Conservation (phyloP, 768 basidiomycete genomes). For the Kwoniella sp. region DNA sequence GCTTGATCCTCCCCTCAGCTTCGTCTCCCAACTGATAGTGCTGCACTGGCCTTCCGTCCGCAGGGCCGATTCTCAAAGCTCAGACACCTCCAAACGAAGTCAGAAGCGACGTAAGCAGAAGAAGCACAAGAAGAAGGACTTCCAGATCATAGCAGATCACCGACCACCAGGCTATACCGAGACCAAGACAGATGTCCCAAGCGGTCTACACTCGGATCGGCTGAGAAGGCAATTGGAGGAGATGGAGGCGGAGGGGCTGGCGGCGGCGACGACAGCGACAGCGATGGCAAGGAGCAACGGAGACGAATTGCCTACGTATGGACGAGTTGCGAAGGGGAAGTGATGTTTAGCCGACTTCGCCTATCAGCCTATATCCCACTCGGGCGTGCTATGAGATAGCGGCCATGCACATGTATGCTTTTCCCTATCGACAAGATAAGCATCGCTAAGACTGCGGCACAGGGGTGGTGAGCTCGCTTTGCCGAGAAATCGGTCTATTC, state of each 20-base stretch:
- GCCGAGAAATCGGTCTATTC: neutral
- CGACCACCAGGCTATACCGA: slow-evolving; percentile 10
- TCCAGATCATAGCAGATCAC: neutral
- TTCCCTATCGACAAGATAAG: neutral
- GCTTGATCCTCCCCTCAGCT: neutral
- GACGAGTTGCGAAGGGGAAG: neutral
- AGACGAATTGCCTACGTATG: slow-evolving; percentile 8
- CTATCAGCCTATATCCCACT: neutral
- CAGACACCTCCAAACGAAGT: neutral
- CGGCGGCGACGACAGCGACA: neutral
- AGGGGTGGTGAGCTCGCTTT: neutral
- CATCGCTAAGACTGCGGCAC: neutral
- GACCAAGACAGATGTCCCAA: neutral
- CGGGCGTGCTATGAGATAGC: neutral
- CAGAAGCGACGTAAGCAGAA: slow-evolving; percentile 4
- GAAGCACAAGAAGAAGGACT: slow-evolving; percentile 9
- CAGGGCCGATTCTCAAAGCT: neutral
- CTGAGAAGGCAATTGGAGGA: slow-evolving; percentile 16
- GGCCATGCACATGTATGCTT: neutral
- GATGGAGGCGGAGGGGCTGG: slow-evolving; percentile 9
- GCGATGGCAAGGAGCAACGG: neutral
- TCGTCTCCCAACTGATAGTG: neutral
- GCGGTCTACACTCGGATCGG: slow-evolving; percentile 6
- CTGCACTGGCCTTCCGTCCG: neutral
- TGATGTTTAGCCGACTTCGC: slow-evolving; percentile 5